Evolutionary conservation across 2,329 filamentous ascomycete genomes (phyloP).

Genomic region (Erysiphe pulchra): DNA sequence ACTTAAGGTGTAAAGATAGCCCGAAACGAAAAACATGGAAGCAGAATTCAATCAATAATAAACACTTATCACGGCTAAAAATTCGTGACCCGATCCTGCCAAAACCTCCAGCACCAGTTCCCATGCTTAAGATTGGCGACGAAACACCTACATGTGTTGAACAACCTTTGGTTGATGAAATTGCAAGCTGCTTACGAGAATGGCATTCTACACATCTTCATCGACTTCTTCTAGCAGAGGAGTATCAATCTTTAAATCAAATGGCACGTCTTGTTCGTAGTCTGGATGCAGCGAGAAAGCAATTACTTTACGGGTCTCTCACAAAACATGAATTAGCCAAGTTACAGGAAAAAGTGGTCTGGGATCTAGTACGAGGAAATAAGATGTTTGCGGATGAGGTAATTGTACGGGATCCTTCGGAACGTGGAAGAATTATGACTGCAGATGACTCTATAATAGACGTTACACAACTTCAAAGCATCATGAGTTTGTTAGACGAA

Average conservation of each 20-base stretch:
- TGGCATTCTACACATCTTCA: conserved; percentile 97
- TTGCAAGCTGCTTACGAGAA: conserved; percentile 84
- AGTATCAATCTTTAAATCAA: conserved; percentile 59
- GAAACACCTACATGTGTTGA: conserved; percentile 75
- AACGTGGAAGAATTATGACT: conserved; percentile 65
- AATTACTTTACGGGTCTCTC: conserved; percentile 82
- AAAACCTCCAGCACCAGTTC: conserved; percentile 75
- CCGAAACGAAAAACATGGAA: conserved; percentile 2
- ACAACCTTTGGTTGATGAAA: conserved; percentile 89
- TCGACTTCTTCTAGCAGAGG: conserved; percentile 58
- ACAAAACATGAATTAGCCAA: conserved; percentile 61
- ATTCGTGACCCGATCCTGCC: conserved; percentile 38
- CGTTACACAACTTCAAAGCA: conserved; percentile 70
- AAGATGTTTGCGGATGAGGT: conserved; percentile 85
- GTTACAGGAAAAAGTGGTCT: conserved; percentile 73
- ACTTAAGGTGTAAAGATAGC: conserved; percentile 4
- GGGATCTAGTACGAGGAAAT: conserved; percentile 84
- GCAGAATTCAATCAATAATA: conserved; percentile 8
- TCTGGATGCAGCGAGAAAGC: conserved; percentile 65
- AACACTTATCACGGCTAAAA: conserved; percentile 18
- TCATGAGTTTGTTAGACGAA: conserved; percentile 82
- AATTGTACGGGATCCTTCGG: conserved; percentile 71
- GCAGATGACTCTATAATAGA: conserved; percentile 85
- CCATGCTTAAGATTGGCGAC: conserved; percentile 92
- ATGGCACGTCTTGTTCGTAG: conserved; percentile 57